Base-by-base conservation (phyloP, 257 asterid species). In the Henckelia pumila region DNA sequence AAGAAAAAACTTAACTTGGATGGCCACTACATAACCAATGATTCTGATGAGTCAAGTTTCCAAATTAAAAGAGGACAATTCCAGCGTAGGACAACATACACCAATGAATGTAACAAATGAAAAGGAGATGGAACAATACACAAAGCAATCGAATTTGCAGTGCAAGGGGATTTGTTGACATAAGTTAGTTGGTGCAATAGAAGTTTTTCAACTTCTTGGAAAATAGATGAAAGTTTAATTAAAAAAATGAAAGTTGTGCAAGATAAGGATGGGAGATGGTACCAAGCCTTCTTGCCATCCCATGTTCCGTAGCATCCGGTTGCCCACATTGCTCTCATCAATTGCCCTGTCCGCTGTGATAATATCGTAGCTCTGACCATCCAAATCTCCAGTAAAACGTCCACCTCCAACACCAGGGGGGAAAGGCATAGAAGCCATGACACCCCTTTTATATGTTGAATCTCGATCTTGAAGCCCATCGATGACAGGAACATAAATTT, bases 211-310 rank as follows among this genome's bases (percentile, higher is more conserved):
- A 67, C 22, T 71, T 69, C 56, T 66, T 14, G 21, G 33, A 16
- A 23, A 23, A 72, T 25, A 59, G n/a, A n/a, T n/a, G n/a, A n/a
- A n/a, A n/a, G n/a, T n/a, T n/a, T n/a, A n/a, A n/a, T n/a, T n/a
- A n/a, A n/a, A n/a, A n/a, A n/a, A 5, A 63, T n/a, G 24, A 57
- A 63, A 70, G 29, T 23, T 66, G 67, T 47, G 67, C 40, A 81
- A 72, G 75, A 66, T 60, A 59, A 82, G 79, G 83, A 86, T 74
- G 44, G 84, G 92, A 81, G 80, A 80, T 66, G 89, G 89, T 94
- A 94, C 99, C 99, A 79, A 88, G 94, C 99, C 99, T 80, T 94
- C 99, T 19, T 83, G 91, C 99, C 97, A 94, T 74, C 99, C 99
- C 99, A 94, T 94, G 95, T 61, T 94, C 66, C 99, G 94, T 49